Base-by-base conservation (phyloP, 1,284 basidiomycete species). In the Apiotrichum akiyoshidainum region DNA sequence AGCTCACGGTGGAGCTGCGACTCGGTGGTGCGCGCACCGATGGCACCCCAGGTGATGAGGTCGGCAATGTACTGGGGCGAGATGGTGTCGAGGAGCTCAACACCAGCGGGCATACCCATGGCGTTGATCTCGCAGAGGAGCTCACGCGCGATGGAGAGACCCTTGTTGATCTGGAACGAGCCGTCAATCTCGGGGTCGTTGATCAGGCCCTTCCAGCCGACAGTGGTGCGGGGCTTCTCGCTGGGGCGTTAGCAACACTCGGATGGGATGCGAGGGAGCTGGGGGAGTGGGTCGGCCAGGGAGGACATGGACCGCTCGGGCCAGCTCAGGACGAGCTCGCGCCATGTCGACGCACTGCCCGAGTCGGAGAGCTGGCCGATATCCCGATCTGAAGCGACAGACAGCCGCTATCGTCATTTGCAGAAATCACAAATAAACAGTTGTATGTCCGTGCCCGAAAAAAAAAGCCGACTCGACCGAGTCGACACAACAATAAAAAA, bases 161-260 rank as follows among this genome's bases (percentile, higher is more conserved):
- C 95, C 73, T 90, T 92, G 85, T 99, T 99, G 80, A 98, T 98
- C 69, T 93, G 68, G 75, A 74, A 79, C 49, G 74, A 75, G 58
- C 68, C 65, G 65, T 76, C 73, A 54, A 78, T 75, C 58, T 77
- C 73, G 26, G 75, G 73, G 61, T 77, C 75, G 60, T 98, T 99
- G 81, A 99, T 98, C 64, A 99, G 85, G 52, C 95, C 95, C 78
- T 98, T 98, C 95, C 95, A 98, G 19, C 94, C 94, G 54, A 98
- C 88, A 0, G 83, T 84, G 40, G 83, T 84, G 55, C 83, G 67
- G 14, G 81, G 81, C 70, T 80, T 80, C 68, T 78, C 78, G 60
- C 73, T 74, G 60, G 12, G 34, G 17, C 0, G 48, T 50, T 40
- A 50, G 48, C 52, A 34, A 8, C 6, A 48, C 1, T 33, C 13